These are phyloP conservation scores for Talaromyces stipitatus DNA, from an alignment of 495 filamentous ascomycete species.

Conservation along the genomic window DNA sequence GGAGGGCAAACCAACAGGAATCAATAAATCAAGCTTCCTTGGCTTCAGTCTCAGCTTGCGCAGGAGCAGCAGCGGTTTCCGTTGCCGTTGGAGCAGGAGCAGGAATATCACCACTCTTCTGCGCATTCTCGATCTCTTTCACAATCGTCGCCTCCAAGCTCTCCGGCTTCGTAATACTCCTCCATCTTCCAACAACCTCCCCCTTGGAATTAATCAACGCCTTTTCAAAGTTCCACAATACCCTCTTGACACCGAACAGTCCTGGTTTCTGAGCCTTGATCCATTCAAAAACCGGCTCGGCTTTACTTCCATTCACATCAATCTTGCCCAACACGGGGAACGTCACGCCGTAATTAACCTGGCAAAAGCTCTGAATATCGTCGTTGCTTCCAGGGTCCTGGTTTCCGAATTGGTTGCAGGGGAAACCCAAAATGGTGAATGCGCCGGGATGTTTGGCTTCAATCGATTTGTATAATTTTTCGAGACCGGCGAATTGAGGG, in stretches of 20 bases:
- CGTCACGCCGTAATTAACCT: conserved; percentile 87
- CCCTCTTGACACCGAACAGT: conserved; percentile 70
- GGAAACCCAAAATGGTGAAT: conserved; percentile 88
- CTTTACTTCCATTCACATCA: conserved; percentile 82
- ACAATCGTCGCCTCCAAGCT: conserved; percentile 63
- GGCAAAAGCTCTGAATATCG: conserved; percentile 88
- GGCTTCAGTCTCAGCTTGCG: conserved; percentile 8
- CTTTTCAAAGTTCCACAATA: conserved; percentile 99
- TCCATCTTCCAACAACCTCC: conserved; percentile 73
- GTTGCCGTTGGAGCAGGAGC: conserved; percentile 1
- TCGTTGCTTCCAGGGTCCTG: conserved; percentile 89
- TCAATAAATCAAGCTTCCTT: background rate
- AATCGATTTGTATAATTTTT: conserved; percentile 80
- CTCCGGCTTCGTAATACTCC: conserved; percentile 80
- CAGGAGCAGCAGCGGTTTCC: conserved; percentile 1
- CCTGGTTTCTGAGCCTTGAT: conserved; percentile 82
- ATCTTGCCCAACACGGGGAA: conserved; percentile 90
- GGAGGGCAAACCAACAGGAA: background rate
- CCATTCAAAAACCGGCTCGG: conserved; percentile 77
- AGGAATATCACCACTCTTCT: conserved; percentile 20
- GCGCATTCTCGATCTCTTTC: conserved; percentile 57
- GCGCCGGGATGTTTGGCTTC: conserved; percentile 58
- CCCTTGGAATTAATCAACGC: conserved; percentile 85
- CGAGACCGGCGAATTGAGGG: conserved; percentile 86
- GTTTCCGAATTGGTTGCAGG: conserved; percentile 92